phyloP scores from a whole-genome alignment of 495 filamentous ascomycete species.

The Cudoniella acicularis region DNA sequence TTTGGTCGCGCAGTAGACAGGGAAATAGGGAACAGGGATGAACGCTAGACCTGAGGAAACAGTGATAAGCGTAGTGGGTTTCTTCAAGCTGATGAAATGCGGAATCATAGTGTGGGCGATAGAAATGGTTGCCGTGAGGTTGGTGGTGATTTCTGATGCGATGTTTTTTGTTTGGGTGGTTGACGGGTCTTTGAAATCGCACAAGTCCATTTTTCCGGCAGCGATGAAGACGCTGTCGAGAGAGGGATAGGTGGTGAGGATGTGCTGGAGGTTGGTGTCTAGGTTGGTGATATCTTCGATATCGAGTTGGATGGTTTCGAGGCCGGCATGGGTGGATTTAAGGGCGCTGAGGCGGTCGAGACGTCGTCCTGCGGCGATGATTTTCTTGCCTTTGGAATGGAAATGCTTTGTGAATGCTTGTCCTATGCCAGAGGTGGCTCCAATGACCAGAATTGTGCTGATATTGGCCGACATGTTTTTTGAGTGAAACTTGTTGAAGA shows the following conservation, averaged over 20 bases:
- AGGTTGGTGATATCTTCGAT: slow-evolving; percentile 28
- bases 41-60: slow-evolving; percentile 32
- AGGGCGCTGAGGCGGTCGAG: slow-evolving; percentile 26
- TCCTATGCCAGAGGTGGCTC: slow-evolving; percentile 46
- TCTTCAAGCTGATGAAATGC: slow-evolving; percentile 32
- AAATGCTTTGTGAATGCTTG: slow-evolving; percentile 40
- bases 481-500: too few relatives aligned
- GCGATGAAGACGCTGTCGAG: slow-evolving; percentile 36
- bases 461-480: slow-evolving; percentile 14
- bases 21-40: slow-evolving; percentile 31
- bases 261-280: slow-evolving; percentile 17
- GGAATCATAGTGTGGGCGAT: slow-evolving; percentile 28
- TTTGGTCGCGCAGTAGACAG: slow-evolving; percentile 89
- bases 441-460: slow-evolving; percentile 35
- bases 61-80: slow-evolving; percentile 25
- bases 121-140: slow-evolving; percentile 31
- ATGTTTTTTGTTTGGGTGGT: slow-evolving; percentile 25
- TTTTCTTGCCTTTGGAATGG: slow-evolving; percentile 36
- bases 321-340: slow-evolving; percentile 28
- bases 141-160: slow-evolving; percentile 20
- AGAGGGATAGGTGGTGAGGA: slow-evolving; percentile 28
- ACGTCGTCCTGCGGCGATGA: slow-evolving; percentile 42
- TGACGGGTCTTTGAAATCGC: slow-evolving; percentile 24
- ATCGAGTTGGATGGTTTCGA: slow-evolving; percentile 30
- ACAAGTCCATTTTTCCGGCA: slow-evolving; percentile 28